Percentiles rank a stretch among this genome's conserved stretches.
phyloP scores from a whole-genome alignment of 2,329 filamentous ascomycete species.

The Lachnellula arida region DNA sequence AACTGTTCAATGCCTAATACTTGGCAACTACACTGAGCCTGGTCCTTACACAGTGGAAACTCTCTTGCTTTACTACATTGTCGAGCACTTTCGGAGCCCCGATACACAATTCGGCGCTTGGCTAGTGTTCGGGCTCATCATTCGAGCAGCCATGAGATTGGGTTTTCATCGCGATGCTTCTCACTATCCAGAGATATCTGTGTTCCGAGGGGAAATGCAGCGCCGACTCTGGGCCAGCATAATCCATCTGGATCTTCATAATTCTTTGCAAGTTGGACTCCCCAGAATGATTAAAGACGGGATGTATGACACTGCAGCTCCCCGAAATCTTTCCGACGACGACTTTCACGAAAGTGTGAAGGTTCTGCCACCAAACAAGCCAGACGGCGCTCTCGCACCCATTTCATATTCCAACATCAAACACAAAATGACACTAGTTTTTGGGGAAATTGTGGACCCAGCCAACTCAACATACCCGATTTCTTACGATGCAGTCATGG shows the following conservation, averaged over 20 bases:
- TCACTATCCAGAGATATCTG: constrained; percentile 42
- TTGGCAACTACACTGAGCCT: constrained; percentile 47
- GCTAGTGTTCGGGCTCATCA: constrained; percentile 45
- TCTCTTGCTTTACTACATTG: constrained; percentile 48
- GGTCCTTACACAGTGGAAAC: constrained; percentile 45
- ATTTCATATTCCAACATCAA: constrained; percentile 38
- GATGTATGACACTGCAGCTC: constrained; percentile 57
- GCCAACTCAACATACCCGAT: constrained; percentile 45
- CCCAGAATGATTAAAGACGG: constrained; percentile 61
- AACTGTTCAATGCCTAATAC: constrained; percentile 47
- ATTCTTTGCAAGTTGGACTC: constrained; percentile 63
- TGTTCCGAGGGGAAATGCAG: constrained; percentile 58
- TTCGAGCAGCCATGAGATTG: constrained; percentile 53
- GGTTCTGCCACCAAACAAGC: constrained; percentile 51
- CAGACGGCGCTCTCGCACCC: constrained; percentile 51
- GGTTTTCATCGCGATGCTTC: constrained; percentile 53
- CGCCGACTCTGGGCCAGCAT: constrained; percentile 52
- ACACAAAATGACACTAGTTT: constrained; percentile 42
- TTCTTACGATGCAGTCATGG: constrained; percentile 46
- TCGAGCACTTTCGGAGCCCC: constrained; percentile 47
- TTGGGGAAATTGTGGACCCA: constrained; percentile 47
- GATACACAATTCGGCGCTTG: constrained; percentile 50
- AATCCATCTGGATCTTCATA: constrained; percentile 56
- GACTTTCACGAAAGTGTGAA: constrained; percentile 55
- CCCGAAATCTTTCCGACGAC: constrained; percentile 58